Base-by-base conservation (phyloP, 108 stramenopile species). In the Fragilariopsis cylindrus region DNA sequence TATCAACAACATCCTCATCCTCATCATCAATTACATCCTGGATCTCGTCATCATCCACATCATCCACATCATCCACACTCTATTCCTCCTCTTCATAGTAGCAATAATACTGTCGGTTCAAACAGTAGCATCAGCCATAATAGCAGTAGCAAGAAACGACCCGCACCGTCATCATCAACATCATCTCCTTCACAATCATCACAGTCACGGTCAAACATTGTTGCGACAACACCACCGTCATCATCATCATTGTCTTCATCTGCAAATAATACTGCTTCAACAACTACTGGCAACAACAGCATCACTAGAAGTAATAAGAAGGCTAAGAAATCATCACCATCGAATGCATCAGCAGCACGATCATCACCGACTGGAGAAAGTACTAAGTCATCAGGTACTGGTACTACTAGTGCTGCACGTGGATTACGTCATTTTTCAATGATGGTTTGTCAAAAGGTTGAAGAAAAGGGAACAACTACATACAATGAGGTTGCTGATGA, bases 401-500 rank as follows among this genome's bases (percentile, higher is more conserved):
- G 62, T 5, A 63, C 62, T 8, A 63, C 7, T 40, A 13, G 12
- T 13, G 67, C 71, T 21, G 66, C 53, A 19, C 46, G 65, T 46
- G 97, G 97, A 39, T 79, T 98, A 30, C 89, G 97, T 44, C 96
- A 97, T 72, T 97, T 98, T 66, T 90, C 88, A 69, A 89, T 92
- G 82, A 95, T 94, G 76, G 95, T 97, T 3, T 98, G 96, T 69
- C 84, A 88, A 46, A 97, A 95, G 79, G 97, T 98, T 12, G 89
- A 98, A 81, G 92, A 95, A 64, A 96, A 93, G 74, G 96, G 96
- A 8, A 84, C 82, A 4, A 98, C 97, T 15, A 90, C 90, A 18
- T 96, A 98, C 88, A 98, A 95, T 78, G 96, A 97, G 73, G 97
- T 98, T 16, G 97, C 97, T 47, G 95, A 98, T 77, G 96, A 98